phyloP scores from a whole-genome alignment of 495 filamentous ascomycete species.

The Jackrogersella multiformis region DNA sequence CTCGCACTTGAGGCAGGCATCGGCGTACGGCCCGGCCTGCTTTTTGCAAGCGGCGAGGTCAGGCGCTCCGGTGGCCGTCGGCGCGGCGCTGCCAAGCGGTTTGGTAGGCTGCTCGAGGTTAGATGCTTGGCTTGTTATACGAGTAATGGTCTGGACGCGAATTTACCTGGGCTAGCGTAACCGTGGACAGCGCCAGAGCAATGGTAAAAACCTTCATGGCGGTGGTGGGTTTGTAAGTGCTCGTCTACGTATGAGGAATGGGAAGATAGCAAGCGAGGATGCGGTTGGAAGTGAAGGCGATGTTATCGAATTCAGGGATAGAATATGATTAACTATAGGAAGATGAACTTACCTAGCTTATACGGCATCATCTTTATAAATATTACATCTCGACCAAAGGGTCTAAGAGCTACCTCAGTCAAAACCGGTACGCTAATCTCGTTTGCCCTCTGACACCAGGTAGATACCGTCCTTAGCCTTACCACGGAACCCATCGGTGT shows the following conservation, averaged over 20 bases:
- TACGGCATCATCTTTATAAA: no score
- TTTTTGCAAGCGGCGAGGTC: slow-evolving; percentile 14
- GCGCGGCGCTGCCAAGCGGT: not conserved
- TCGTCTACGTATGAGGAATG: not conserved
- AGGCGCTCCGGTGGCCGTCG: not conserved
- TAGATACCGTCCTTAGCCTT: not conserved
- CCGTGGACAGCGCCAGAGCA: not conserved
- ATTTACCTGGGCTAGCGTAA: slow-evolving; percentile 12
- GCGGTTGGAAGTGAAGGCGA: not conserved
- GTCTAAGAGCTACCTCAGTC: no score
- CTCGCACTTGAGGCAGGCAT: slow-evolving; percentile 6
- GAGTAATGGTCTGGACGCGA: not conserved
- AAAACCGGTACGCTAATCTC: no score
- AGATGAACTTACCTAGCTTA: no score
- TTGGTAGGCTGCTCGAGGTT: not conserved
- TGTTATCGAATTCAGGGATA: not conserved
- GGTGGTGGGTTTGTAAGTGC: not conserved
- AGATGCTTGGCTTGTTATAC: not conserved
- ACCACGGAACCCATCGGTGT: not conserved
- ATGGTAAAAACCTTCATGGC: slow-evolving; percentile 14
- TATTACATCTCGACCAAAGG: no score
- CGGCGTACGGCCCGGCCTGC: slow-evolving; percentile 16
- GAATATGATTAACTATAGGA: no score
- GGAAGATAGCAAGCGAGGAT: not conserved
- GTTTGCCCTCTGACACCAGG: not conserved